Base-by-base conservation (phyloP, 495 filamentous ascomycete species). In the Penicillium bovifimosum region DNA sequence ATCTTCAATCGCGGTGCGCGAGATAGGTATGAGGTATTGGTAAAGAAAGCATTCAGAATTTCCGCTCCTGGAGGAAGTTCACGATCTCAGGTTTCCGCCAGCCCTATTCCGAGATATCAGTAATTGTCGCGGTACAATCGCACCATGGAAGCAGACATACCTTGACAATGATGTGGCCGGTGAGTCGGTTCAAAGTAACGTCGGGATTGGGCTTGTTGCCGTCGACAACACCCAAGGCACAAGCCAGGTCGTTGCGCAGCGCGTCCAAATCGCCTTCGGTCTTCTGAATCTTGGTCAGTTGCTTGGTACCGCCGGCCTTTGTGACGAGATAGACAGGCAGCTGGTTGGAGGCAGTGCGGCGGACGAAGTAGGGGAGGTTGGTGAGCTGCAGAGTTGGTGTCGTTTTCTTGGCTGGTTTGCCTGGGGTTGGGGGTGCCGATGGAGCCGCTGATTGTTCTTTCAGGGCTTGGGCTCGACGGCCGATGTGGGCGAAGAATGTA, bases 251-350 rank as follows among this genome's bases (percentile, higher is more conserved):
- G 16, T 60, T 67, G 50, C 70, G 71, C 29, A 93, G 60, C 5
- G 73, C 76, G 18, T 67, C 62, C 45, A 81, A 48, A 63, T 91
- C 80, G 24, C 93, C 93, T 53, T 89, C 82, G 34, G 89, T 79
- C 68, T 87, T 89, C 60, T 87, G 83, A 45, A 98, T 74, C 56
- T 78, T 66, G 5, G 93, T 96, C 58, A 86, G 66, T 61, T 85
- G 81, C 56, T 84, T 73, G 50, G 87, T 95, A 2, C 91, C 90
- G 20, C 89, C 90, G 16, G 82, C 76, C 70, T 91, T 92, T 48
- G 68, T 68, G 46, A 82, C 69, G 4, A 83, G 71, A 67, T 98
- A 98, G n/a, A 97, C 80, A 10, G 90, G 83, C 2, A 90, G 70
- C 56, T 91, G 81, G 47, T 86, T 82, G 17, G 82, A 84, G 9